A percentile compares a stretch with the other conserved stretches of the same genome.
Conservation (phyloP, 148 eudicot genomes). For the Fagopyrum homotropicum region DNA sequence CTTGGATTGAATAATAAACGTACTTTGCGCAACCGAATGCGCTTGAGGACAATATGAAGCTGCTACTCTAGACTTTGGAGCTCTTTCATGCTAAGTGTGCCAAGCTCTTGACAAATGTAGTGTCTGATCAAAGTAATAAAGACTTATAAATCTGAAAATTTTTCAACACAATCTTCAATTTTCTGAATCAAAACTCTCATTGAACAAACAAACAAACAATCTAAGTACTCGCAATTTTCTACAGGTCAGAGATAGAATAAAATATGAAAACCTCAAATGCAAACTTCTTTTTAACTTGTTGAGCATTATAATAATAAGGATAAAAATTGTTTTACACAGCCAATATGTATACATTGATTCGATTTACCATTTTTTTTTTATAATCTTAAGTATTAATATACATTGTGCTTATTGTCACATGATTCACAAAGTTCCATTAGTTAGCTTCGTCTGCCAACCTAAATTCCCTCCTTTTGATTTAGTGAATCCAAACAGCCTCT, state of each 20-base stretch:
- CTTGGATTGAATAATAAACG: neutral
- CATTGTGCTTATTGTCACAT: neutral
- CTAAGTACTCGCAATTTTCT: too few relatives aligned
- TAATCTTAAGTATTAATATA: neutral
- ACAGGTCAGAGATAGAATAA: neutral
- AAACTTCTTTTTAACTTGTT: neutral
- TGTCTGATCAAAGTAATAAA: constrained; percentile 26
- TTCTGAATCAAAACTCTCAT: too few relatives aligned
- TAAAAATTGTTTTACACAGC: too few relatives aligned
- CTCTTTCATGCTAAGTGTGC: constrained; percentile 46
- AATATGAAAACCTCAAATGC: neutral
- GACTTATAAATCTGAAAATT: neutral
- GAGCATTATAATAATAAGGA: neutral
- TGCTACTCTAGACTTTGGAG: constrained; percentile 64
- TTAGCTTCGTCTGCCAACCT: too few relatives aligned
- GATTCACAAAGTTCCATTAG: neutral
- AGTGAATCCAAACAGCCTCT: neutral
- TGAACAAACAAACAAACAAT: too few relatives aligned
- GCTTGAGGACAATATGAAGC: constrained; percentile 55
- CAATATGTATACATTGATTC: neutral
- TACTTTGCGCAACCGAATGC: constrained; percentile 54
- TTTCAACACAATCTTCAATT: too few relatives aligned
- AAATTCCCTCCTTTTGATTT: neutral
- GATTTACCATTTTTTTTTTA: neutral
- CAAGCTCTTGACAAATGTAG: constrained; percentile 60